phyloP scores from a whole-genome alignment of 768 basidiomycete genomes.

The Psilocybe subaeruginosa region DNA sequence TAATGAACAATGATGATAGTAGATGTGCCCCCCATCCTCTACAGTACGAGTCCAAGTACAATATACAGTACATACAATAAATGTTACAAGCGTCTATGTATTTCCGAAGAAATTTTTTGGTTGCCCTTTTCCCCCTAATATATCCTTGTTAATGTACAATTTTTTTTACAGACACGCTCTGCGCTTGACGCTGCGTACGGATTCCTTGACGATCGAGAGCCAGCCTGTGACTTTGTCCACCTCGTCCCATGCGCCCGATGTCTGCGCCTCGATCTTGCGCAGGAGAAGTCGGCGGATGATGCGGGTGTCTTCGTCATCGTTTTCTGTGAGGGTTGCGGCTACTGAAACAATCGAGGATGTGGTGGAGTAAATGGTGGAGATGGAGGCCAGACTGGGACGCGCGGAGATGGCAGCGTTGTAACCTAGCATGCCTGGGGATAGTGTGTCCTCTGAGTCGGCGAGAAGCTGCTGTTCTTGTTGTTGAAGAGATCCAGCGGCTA shows the following conservation, averaged over 20 bases:
- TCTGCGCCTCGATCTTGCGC: slow-evolving; percentile 64
- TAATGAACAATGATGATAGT: neutral
- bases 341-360: slow-evolving; percentile 50
- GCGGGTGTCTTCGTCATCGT: slow-evolving; percentile 67
- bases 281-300: slow-evolving; percentile 64
- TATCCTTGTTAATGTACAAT: slow-evolving; percentile 9
- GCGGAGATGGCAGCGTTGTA: slow-evolving; percentile 34
- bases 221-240: slow-evolving; percentile 61
- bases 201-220: slow-evolving; percentile 68
- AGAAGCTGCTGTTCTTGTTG: slow-evolving; percentile 7
- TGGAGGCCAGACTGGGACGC: slow-evolving; percentile 44
- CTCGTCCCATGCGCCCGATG: slow-evolving; percentile 60
- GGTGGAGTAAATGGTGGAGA: slow-evolving; percentile 43
- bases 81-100: neutral
- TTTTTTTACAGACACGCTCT: slow-evolving; percentile 42
- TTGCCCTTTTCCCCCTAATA: neutral
- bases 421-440: slow-evolving; percentile 32
- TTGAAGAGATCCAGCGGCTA: slow-evolving; percentile 14
- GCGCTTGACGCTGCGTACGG: slow-evolving; percentile 58
- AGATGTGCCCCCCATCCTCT: neutral
- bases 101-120: neutral
- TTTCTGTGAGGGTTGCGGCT: slow-evolving; percentile 50
- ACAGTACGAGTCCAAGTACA: neutral
- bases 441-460: slow-evolving; percentile 18
- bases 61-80: neutral